These are phyloP conservation scores for Metschnikowia drakensbergensis DNA, from an alignment of 805 yeast species.

Conservation along the genomic window DNA sequence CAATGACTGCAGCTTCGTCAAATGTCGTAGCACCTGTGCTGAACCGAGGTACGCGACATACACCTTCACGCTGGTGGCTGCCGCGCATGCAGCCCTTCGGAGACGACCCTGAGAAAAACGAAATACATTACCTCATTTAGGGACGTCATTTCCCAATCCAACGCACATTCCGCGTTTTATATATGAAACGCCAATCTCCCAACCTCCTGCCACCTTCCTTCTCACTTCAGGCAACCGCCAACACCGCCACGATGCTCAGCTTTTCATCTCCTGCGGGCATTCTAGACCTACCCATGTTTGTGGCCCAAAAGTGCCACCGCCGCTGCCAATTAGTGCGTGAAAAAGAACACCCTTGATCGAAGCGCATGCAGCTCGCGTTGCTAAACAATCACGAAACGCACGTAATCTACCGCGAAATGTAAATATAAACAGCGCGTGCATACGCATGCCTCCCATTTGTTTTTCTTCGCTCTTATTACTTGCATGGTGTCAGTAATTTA, in stretches of 20 bases:
- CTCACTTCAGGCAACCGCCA: too few relatives aligned
- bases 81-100: neutral
- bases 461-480: slow-evolving; percentile 12
- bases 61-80: neutral
- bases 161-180: neutral
- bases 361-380: slow-evolving; percentile 1
- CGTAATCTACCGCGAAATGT: slow-evolving; percentile 13
- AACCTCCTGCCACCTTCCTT: too few relatives aligned
- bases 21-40: neutral
- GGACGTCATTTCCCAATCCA: neutral
- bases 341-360: neutral
- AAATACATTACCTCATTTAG: neutral
- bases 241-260: too few relatives aligned
- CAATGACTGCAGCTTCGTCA: too few relatives aligned
- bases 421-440: slow-evolving; percentile 10
- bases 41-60: too few relatives aligned
- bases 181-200: too few relatives aligned
- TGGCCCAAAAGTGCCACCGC: neutral
- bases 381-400: slow-evolving; percentile 12
- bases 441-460: neutral
- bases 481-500: slow-evolving; percentile 20
- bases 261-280: too few relatives aligned
- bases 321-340: neutral
- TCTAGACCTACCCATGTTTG: too few relatives aligned
- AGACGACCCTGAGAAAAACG: neutral